Conservation (phyloP, 306 rosid species). For the Gastrolobium bilobum region DNA sequence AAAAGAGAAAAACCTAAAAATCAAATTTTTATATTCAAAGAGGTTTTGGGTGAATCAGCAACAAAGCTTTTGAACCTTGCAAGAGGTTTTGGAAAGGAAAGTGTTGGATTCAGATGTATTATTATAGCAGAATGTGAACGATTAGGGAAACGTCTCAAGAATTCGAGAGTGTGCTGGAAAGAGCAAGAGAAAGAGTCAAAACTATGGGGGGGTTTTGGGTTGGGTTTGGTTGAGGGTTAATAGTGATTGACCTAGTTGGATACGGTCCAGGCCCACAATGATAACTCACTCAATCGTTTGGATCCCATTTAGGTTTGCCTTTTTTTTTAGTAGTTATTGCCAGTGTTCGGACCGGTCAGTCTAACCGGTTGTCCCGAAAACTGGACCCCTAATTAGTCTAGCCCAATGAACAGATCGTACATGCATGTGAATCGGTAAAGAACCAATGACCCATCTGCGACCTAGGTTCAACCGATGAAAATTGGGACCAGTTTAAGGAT, state of each 20-base stretch:
- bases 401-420: no score
- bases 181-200: background rate
- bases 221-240: background rate
- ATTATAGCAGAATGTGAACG: background rate
- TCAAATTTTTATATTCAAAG: background rate
- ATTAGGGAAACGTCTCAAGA: constrained; percentile 43
- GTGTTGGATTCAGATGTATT: background rate
- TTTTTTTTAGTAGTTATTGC: no score
- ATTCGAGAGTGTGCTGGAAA: constrained; percentile 34
- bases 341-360: no score
- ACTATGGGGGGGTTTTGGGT: background rate
- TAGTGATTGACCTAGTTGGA: background rate
- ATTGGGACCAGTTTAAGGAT: no score
- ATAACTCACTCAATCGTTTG: no score
- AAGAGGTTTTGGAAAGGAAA: background rate
- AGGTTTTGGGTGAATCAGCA: background rate
- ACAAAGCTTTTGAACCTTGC: background rate
- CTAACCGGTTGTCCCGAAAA: no score
- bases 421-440: no score
- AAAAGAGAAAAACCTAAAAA: constrained; percentile 2
- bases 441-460: no score
- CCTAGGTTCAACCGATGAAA: no score
- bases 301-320: no score
- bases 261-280: background rate
- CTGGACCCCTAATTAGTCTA: no score